Evolutionary conservation across 495 filamentous ascomycete species (phyloP), one percentile per base, ranked within the genome.

Genomic region (Collariella sp.): DNA sequence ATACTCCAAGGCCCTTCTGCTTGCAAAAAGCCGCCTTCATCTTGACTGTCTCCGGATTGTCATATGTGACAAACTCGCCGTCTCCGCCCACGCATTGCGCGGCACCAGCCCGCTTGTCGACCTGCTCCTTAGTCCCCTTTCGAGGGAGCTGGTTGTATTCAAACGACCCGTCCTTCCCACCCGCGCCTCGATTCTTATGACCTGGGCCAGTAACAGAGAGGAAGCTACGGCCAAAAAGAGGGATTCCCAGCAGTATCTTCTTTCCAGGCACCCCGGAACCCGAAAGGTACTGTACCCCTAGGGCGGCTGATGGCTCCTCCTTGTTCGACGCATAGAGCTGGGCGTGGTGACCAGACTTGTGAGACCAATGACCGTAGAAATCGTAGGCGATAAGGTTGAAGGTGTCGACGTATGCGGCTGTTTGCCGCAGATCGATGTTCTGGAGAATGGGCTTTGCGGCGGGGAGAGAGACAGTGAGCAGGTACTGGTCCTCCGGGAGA

Each of bases 351-450:
- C 86, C 89, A 34, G 80, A 79, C 49, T 77, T 71, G 39, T 74
- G 65, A 2, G 79, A 76, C 89, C 89, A 93, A 1, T 85, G 78
- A 1, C 89, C 89, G n/a, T 79, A 79, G 67, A 94, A 95, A 67
- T 95, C 89, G 64, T 94, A 95, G 6, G 86, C 79, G 79, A 86
- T 91, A 20, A 95, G 68, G 62, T 94, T 94, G 62, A 95, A 72
- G 50, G 83, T 78, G 68, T 95, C 88, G 38, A 95, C 75, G 48
- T 87, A 82, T 40, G 78, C 67, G 19, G 82, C 74, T 1, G 84
- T 82, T 29, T 76, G 71, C 39, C 70, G 69, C 15, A 95, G 75
- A 63, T 91, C 80, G 61, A 96, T 93, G 62, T 91, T 77, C 53
- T 82, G 78, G 33, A 96, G 69, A 1, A 83, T 79, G 79, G 83